These are phyloP conservation scores for Pythium coloratum DNA, from an alignment of 352 stramenopile species.

Conservation along the genomic window DNA sequence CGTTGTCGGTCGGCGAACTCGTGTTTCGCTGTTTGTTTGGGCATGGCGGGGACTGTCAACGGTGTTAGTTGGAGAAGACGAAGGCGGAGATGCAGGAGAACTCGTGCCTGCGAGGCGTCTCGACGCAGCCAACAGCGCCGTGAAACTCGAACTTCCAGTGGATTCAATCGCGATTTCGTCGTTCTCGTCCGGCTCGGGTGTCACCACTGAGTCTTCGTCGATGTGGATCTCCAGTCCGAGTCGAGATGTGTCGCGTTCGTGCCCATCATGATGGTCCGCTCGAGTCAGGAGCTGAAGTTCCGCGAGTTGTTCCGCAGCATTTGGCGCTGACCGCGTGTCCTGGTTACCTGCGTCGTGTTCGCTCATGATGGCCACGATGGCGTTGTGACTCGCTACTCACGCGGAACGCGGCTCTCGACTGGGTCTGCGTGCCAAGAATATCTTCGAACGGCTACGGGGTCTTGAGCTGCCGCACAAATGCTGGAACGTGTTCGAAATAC, in stretches of 20 bases:
- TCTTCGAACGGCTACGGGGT: background rate
- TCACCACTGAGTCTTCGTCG: conserved; percentile 13
- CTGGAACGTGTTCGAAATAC: conserved; percentile 24
- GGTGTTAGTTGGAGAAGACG: background rate
- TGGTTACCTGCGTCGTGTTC: background rate
- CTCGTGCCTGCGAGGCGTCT: conserved; percentile 18
- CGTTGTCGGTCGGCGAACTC: background rate
- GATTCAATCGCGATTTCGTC: conserved; percentile 1
- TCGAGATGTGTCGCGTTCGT: background rate
- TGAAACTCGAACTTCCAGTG: conserved; percentile 14
- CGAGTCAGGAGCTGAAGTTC: conserved; percentile 50
- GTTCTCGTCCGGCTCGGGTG: conserved; percentile 3
- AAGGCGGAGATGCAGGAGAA: background rate
- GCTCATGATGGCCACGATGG: background rate
- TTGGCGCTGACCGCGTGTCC: background rate
- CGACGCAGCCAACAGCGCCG: conserved; percentile 21
- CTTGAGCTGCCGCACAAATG: conserved; percentile 27
- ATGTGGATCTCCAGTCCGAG: conserved; percentile 12
- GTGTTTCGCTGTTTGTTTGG: background rate
- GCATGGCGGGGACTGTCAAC: background rate
- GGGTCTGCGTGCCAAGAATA: conserved; percentile 8
- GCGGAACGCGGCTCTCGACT: background rate
- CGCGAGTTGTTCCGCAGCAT: conserved; percentile 34
- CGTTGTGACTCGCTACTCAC: background rate
- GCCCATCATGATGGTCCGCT: conserved; percentile 28